Evolutionary conservation across 2,329 filamentous ascomycete species (phyloP).

Genomic region (Dactylellina sp.): DNA sequence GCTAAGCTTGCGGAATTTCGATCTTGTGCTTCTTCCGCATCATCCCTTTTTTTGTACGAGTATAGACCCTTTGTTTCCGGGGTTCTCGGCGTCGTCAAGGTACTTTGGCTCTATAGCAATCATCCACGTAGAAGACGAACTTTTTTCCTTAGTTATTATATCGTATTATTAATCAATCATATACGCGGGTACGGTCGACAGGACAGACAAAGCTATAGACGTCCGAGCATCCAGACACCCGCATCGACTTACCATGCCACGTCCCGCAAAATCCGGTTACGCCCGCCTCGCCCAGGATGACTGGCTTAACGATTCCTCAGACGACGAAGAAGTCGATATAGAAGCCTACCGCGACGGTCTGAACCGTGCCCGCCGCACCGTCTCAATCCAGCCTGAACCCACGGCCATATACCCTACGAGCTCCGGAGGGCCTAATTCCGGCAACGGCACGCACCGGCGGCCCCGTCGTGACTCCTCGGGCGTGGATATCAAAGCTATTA

Average conservation of each 20-base stretch:
- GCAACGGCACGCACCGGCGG: constrained; percentile 64
- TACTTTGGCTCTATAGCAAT: no score
- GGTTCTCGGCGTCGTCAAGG: no score
- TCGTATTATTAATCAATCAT: background rate
- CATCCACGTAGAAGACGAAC: background rate
- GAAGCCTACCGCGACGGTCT: constrained; percentile 50
- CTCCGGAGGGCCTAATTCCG: constrained; percentile 64
- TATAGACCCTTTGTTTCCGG: no score
- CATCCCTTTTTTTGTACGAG: background rate
- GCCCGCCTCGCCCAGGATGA: constrained; percentile 86
- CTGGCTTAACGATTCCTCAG: constrained; percentile 77
- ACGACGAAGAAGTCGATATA: constrained; percentile 71
- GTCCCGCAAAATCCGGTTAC: constrained; percentile 82
- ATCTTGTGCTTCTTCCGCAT: background rate
- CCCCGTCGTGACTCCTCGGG: constrained; percentile 80
- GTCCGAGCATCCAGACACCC: background rate
- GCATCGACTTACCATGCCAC: constrained; percentile 69
- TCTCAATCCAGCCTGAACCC: constrained; percentile 63
- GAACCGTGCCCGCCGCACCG: constrained; percentile 70
- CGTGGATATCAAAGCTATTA: constrained; percentile 98
- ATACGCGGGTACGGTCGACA: background rate
- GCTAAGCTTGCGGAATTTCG: background rate
- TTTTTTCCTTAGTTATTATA: background rate
- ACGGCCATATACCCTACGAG: constrained; percentile 65
- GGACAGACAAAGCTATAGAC: background rate